A percentile compares a stretch with the other conserved stretches of the same genome.
phyloP scores from a whole-genome alignment of 305 asterid genomes.

The Fraxinus sp. region DNA sequence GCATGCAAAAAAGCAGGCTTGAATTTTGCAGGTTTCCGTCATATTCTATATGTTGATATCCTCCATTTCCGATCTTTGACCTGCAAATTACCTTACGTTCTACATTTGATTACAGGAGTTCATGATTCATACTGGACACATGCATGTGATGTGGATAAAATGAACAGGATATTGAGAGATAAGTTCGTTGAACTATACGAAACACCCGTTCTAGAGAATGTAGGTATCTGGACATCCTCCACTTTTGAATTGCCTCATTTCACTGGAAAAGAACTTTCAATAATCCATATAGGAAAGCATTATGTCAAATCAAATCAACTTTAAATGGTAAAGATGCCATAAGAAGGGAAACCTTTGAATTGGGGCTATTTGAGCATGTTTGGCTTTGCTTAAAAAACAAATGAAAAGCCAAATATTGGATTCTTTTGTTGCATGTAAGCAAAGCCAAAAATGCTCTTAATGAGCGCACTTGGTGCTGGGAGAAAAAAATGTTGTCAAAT shows the following conservation, averaged over 20 bases:
- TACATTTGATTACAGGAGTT: conserved; percentile 63
- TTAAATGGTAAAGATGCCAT: background rate
- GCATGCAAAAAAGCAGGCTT: conserved; percentile 91
- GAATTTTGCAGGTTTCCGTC: conserved; percentile 75
- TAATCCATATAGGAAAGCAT: background rate
- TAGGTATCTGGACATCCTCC: conserved; percentile 32
- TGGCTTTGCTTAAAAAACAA: background rate
- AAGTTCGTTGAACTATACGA: conserved; percentile 89
- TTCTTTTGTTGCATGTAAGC: background rate
- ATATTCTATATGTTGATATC: conserved; percentile 2
- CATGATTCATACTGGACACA: conserved; percentile 99
- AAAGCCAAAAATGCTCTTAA: background rate
- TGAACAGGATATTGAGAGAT: conserved; percentile 73
- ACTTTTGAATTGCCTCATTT: conserved; percentile 3
- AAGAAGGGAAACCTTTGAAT: background rate
- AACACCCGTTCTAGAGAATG: conserved; percentile 83
- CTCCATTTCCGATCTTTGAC: conserved; percentile 11
- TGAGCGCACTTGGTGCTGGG: background rate
- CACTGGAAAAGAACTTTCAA: background rate
- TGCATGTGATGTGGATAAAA: conserved; percentile 83
- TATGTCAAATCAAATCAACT: background rate
- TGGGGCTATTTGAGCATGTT: background rate
- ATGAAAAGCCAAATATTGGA: background rate
- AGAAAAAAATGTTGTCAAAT: background rate
- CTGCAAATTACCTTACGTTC: conserved; percentile 13